Evolutionary conservation across 1,284 basidiomycete genomes (phyloP).

Genomic region (Retiboletus flavoniger): DNA sequence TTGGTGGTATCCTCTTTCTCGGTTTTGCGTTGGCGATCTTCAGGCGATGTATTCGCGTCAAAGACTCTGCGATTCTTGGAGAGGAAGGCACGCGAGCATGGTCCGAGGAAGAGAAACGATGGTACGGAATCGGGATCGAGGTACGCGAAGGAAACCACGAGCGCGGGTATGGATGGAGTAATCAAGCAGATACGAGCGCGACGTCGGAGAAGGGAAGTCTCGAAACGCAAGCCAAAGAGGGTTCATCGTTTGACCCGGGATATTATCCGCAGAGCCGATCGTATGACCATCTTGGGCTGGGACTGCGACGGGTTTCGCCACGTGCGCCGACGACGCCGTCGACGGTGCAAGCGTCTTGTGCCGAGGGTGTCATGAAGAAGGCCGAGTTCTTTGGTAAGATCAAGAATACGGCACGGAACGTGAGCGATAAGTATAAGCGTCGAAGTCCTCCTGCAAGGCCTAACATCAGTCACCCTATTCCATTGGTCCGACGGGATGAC

Average conservation of each 20-base stretch:
- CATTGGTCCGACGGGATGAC: constrained; percentile 32
- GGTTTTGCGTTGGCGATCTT: constrained; percentile 54
- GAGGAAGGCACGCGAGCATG: constrained; percentile 55
- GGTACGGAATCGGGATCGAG: constrained; percentile 58
- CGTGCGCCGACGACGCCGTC: constrained; percentile 28
- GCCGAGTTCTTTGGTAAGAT: constrained; percentile 62
- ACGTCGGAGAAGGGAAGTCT: constrained; percentile 30
- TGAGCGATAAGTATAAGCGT: constrained; percentile 57
- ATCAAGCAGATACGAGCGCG: constrained; percentile 32
- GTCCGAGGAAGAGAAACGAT: constrained; percentile 62
- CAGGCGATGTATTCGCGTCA: constrained; percentile 52
- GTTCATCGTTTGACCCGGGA: constrained; percentile 31
- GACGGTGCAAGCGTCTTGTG: constrained; percentile 26
- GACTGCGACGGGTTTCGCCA: constrained; percentile 45
- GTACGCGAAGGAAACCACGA: constrained; percentile 25
- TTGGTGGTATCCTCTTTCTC: constrained; percentile 59
- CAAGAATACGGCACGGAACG: constrained; percentile 58
- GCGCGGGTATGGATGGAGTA: constrained; percentile 33
- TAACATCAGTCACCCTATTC: constrained; percentile 53
- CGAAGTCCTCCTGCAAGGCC: constrained; percentile 41
- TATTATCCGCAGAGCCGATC: constrained; percentile 24
- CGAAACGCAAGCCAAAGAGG: constrained; percentile 25
- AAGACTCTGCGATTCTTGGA: constrained; percentile 57
- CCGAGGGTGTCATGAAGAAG: constrained; percentile 62
- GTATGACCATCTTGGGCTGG: constrained; percentile 47